Evolutionary conservation across 139 green algal genomes (phyloP).

Genomic region (Gonium pectorale): DNA sequence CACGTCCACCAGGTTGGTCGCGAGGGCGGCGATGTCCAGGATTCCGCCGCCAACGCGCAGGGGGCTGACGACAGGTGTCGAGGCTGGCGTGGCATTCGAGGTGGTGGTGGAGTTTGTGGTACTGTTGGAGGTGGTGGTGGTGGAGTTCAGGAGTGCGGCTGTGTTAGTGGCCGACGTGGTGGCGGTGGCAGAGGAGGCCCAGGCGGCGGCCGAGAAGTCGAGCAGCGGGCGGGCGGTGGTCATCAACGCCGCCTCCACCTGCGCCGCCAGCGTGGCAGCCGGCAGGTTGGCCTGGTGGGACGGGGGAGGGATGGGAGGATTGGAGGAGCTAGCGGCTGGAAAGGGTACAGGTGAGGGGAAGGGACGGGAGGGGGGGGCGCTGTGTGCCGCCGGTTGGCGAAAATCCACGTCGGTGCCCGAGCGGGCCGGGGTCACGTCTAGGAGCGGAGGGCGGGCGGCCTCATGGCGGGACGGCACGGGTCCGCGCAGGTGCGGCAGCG

Average conservation of each 20-base stretch:
- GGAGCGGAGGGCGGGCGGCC: no score
- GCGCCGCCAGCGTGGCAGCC: no score
- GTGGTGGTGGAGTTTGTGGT: background rate
- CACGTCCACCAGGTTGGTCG: conserved; percentile 9
- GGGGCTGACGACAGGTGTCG: background rate
- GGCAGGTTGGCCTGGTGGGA: no score
- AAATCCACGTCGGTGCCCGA: no score
- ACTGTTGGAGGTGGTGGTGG: background rate
- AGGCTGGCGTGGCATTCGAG: background rate
- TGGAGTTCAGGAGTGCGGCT: background rate
- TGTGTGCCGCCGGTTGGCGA: no score
- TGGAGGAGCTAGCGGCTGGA: no score
- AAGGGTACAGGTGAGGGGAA: no score
- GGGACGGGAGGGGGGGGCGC: no score
- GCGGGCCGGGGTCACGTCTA: no score
- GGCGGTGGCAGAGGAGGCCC: background rate
- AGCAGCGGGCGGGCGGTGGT: background rate
- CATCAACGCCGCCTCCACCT: background rate
- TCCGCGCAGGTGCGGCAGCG: no score
- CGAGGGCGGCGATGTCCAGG: conserved; percentile 11
- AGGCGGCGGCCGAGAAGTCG: background rate
- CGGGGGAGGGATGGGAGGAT: no score
- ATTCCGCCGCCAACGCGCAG: conserved; percentile 16
- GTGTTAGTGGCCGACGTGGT: background rate
- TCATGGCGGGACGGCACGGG: no score